Evolutionary conservation across 495 filamentous ascomycete genomes (phyloP).

Genomic region (Cairneyella variabilis): DNA sequence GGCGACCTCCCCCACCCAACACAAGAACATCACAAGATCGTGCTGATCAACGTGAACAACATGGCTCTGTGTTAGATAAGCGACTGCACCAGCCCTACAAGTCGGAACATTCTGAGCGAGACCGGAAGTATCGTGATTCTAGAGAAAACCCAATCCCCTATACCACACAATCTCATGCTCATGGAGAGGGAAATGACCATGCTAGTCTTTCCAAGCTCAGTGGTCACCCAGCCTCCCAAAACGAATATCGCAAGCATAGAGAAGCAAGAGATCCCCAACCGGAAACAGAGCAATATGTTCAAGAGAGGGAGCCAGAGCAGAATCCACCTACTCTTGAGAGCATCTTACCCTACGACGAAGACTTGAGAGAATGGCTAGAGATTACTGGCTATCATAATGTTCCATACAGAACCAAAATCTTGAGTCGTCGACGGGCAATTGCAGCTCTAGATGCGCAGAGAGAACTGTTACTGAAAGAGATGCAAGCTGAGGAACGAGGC

Average conservation of each 20-base stretch:
- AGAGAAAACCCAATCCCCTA: too few species aligned
- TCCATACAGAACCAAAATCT: conserved; percentile 40
- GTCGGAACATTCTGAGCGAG: conserved; percentile 3
- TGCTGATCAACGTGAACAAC: conserved; percentile 10
- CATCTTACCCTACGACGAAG: conserved; percentile 29
- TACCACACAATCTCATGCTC: too few species aligned
- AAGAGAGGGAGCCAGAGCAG: not conserved
- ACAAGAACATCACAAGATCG: conserved; percentile 5
- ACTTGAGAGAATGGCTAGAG: conserved; percentile 57
- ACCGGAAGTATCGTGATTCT: not conserved
- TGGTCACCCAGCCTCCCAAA: too few species aligned
- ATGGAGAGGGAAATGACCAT: too few species aligned
- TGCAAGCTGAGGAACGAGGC: conserved; percentile 27
- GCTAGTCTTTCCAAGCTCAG: too few species aligned
- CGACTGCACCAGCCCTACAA: too few species aligned
- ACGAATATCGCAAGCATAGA: too few species aligned
- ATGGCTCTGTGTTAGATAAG: conserved; percentile 8
- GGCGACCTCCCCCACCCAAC: conserved; percentile 1
- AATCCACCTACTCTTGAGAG: conserved; percentile 11
- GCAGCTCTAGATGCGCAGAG: conserved; percentile 40
- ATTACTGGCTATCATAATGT: conserved; percentile 55
- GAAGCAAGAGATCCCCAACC: too few species aligned
- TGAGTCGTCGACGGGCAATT: conserved; percentile 41
- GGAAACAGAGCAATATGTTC: conserved; percentile 5
- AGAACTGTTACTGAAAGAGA: conserved; percentile 34